Base-by-base conservation (phyloP, 2,329 filamentous ascomycete genomes). In the Xylaria sp. region DNA sequence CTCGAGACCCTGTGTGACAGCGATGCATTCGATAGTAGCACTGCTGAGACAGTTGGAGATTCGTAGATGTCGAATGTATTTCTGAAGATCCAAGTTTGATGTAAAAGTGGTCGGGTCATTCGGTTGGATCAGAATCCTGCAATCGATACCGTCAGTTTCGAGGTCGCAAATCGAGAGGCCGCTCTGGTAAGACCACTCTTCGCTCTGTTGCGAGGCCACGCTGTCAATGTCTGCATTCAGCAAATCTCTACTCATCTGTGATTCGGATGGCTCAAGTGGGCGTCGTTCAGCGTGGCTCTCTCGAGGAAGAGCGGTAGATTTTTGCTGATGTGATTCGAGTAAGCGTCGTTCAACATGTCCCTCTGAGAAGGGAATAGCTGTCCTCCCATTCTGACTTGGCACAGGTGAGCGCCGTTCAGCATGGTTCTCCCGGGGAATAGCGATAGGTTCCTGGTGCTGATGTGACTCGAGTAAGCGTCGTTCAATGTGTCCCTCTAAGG, bases 81-180 rank as follows among this genome's bases (percentile, higher is more conserved):
- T 7, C 1, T 8, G 36, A 24, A 2, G 55, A 30, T 30, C 30
- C 5, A 3, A 17, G 5, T 56, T 9, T 17, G 34, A 24, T 3
- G 19, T 24, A 36, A 58, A 58, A 3, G 2, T 47, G 14, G 55
- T 1, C 32, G 24, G 55, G 39, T 58, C 36, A 1, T 5, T 19
- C 9, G 55, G 55, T 14, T 58, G 55, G 12, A 58, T 58, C 21
- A 58, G 17, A 27, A 58, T 3, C 24, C 55, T 58, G 11, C 19
- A 58, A 12, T 42, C 9, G 39, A 39, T 21, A 48, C n/a, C 24
- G 7, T 14, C 17, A 34, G 54, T 42, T 3, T 42, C 34, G 1
- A 42, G 36, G 7, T 42, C 17, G 32, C 7, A 17, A 11, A 55
- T 55, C 36, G 51, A 30, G 11, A 30, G 6, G 9, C 11, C 4